phyloP scores from a whole-genome alignment of 2,329 filamentous ascomycete genomes.

The Xylariaceae sp. region DNA sequence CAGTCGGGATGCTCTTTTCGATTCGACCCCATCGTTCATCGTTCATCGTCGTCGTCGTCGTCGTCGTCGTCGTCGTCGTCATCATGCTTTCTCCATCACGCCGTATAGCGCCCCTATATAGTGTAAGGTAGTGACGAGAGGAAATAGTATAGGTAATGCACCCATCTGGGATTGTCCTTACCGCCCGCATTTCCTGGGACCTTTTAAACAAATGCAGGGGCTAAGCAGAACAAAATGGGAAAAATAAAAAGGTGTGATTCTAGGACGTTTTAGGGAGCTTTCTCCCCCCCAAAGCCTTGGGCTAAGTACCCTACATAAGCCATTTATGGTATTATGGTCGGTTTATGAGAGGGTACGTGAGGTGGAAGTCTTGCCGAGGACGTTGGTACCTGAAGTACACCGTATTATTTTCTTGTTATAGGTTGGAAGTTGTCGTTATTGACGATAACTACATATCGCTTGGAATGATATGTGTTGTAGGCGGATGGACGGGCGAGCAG shows the following conservation, averaged over 20 bases:
- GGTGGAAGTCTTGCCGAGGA: no score
- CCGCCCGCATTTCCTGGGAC: slow-evolving; percentile 26
- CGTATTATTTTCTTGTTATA: no score
- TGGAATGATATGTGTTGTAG: no score
- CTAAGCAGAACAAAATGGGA: slow-evolving; percentile 9
- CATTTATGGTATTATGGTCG: not conserved
- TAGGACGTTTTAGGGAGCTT: not conserved
- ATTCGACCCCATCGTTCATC: no score
- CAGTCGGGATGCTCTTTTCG: no score
- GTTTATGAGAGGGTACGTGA: not conserved
- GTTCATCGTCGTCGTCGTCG: no score
- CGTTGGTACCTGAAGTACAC: no score
- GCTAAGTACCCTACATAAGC: not conserved
- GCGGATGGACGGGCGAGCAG: no score
- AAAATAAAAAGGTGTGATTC: slow-evolving; percentile 12
- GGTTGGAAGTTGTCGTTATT: no score
- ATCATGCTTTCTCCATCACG: slow-evolving; percentile 3
- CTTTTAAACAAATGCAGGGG: slow-evolving; percentile 23
- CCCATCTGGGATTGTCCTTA: slow-evolving; percentile 17
- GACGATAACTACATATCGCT: not conserved
- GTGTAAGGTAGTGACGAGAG: not conserved
- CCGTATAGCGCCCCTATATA: not conserved
- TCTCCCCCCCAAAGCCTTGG: no score
- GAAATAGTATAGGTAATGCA: not conserved
- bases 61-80: slow-evolving; percentile 1